phyloP scores from a whole-genome alignment of 1,284 basidiomycete species.

The Boletus sp. region DNA sequence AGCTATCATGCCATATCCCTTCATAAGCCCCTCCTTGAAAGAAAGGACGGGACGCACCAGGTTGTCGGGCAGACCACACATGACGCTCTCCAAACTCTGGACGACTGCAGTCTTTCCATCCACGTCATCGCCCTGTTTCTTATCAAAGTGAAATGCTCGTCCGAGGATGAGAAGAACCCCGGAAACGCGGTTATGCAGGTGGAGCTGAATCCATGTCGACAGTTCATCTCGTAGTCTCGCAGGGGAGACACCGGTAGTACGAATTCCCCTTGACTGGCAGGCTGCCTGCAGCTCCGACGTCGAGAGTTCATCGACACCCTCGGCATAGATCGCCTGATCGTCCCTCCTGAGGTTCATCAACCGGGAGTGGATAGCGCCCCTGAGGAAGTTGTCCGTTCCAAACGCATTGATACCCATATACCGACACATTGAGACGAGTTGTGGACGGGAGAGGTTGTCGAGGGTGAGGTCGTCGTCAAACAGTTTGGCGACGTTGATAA shows the following conservation, averaged over 20 bases:
- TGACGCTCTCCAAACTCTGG: slow-evolving; percentile 82
- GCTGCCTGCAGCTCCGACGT: slow-evolving; percentile 88
- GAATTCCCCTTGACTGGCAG: slow-evolving; percentile 92
- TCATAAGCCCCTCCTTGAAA: background rate
- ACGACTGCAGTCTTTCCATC: slow-evolving; percentile 77
- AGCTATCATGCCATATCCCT: slow-evolving; percentile 46
- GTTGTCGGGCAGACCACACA: slow-evolving; percentile 93
- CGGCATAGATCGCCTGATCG: slow-evolving; percentile 87
- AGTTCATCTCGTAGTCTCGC: slow-evolving; percentile 85
- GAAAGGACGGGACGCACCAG: slow-evolving; percentile 52
- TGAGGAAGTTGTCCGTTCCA: slow-evolving; percentile 97
- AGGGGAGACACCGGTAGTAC: slow-evolving; percentile 81
- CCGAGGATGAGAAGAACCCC: slow-evolving; percentile 92
- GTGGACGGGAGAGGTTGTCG: slow-evolving; percentile 95
- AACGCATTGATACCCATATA: slow-evolving; percentile 99
- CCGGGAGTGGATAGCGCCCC: slow-evolving; percentile 86
- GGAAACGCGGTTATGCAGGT: slow-evolving; percentile 84
- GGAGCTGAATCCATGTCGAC: slow-evolving; percentile 90
- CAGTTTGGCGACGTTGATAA: slow-evolving; percentile 92
- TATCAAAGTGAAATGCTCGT: slow-evolving; percentile 93
- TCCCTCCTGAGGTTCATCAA: slow-evolving; percentile 85
- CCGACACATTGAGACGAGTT: slow-evolving; percentile 94
- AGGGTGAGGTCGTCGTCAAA: slow-evolving; percentile 98
- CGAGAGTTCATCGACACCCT: slow-evolving; percentile 90
- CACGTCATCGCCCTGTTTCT: slow-evolving; percentile 64